Percentiles rank a stretch among this genome's conserved stretches.
phyloP scores from a whole-genome alignment of 148 eudicot genomes.

The Chenopodium quinoa region DNA sequence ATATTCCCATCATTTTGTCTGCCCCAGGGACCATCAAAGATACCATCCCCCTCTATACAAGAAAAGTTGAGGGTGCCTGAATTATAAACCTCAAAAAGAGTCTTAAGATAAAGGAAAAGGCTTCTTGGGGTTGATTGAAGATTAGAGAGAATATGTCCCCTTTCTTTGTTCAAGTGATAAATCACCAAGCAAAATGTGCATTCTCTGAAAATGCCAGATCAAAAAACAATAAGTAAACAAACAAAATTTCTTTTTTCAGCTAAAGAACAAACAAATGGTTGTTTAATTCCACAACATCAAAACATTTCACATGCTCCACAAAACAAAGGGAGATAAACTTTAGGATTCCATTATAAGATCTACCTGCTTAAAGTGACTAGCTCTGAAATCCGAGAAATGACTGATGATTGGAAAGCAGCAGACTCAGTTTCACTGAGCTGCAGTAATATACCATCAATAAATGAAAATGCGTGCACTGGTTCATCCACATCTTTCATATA shows the following conservation, averaged over 20 bases:
- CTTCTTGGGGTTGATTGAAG: constrained; percentile 65
- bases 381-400: constrained; percentile 67
- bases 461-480: constrained; percentile 81
- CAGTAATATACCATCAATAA: constrained; percentile 49
- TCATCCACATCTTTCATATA: constrained; percentile 75
- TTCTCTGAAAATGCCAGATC: constrained; percentile 50
- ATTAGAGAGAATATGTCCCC: constrained; percentile 49
- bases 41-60: constrained; percentile 37
- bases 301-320: not conserved
- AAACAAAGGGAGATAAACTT: not conserved
- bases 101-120: constrained; percentile 87
- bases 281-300: not conserved
- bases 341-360: not conserved
- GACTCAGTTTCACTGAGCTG: constrained; percentile 42
- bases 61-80: constrained; percentile 64
- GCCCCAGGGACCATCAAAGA: constrained; percentile 32
- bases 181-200: constrained; percentile 61
- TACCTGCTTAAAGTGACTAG: constrained; percentile 74
- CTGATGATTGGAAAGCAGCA: constrained; percentile 57
- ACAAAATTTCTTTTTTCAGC: not conserved
- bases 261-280: constrained; percentile 1
- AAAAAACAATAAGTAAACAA: constrained; percentile 7
- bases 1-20: constrained; percentile 40
- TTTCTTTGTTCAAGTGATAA: constrained; percentile 55
- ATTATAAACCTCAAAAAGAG: constrained; percentile 77